Base-by-base conservation (phyloP, 139 green algal genomes). In the Picochlorum sp. region DNA sequence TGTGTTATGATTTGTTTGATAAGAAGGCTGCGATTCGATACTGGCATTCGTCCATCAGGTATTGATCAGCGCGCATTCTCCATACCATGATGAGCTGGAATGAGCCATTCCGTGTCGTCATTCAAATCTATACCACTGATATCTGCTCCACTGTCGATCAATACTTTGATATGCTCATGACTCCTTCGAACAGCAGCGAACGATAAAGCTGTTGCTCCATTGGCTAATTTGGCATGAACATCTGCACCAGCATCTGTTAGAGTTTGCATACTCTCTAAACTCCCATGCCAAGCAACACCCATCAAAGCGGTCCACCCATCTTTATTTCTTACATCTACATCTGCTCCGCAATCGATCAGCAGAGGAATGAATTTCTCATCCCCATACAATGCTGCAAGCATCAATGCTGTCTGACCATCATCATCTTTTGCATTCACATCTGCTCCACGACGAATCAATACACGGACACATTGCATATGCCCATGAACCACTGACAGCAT, bases 241-340 rank as follows among this genome's bases (percentile, higher is more conserved):
- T 59, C 51, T 21, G 51, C 51, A 31, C 51, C 51, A 28, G 18
- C 51, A 31, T 34, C 2, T 18, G 41, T 59, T 0, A 59, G 18
- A 30, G 0, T 14, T 14, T 34, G 20, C 20, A 59, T n/a, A 13
- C 1, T 28, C 18, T 59, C 21, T 6, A 59, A 5, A 14, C 20
- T 21, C 6, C 60, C 60, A 7, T 38, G 16, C 14, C 24, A 13
- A 41, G 15, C 23, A 21, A 44, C 7, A n/a, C 15, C 14, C 15
- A 24, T 20, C 23, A 66, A 41, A 8, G 60, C 60, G 4, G 60
- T 66, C 24, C 30, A 31, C 11, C 60, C 60, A 59, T 15, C 15
- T 15, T 18, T 28, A 28, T n/a, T 59, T 14, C 23, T 59, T 9
- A 6, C 6, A 28, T 59, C 30, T 6, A 30, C 20, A 28, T 59